These are phyloP conservation scores for Pichia ethanolica DNA, from an alignment of 805 yeast genomes.

Conservation along the genomic window DNA sequence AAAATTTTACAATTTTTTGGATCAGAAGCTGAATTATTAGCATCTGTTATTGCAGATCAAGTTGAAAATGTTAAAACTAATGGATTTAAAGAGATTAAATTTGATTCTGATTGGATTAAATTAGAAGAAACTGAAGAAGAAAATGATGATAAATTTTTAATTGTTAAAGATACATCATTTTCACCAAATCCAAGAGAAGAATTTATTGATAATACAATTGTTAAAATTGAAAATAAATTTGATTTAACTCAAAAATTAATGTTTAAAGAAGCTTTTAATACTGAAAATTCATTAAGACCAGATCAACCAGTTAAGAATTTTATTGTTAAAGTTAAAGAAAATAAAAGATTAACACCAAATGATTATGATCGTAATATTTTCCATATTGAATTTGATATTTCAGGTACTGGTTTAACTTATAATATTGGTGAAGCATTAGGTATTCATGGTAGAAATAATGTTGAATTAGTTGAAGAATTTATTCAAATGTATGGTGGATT, in stretches of 20 bases:
- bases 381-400: constrained; percentile 89
- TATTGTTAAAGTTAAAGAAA: constrained; percentile 83
- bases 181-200: constrained; percentile 52
- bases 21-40: constrained; percentile 70
- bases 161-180: constrained; percentile 48
- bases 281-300: constrained; percentile 65
- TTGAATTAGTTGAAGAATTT: constrained; percentile 58
- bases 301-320: constrained; percentile 81
- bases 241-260: constrained; percentile 64
- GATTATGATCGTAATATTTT: constrained; percentile 92
- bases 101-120: constrained; percentile 25
- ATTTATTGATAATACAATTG: constrained; percentile 35
- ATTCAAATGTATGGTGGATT: constrained; percentile 67
- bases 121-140: constrained; percentile 15
- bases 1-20: constrained; percentile 77
- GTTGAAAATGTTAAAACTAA: constrained; percentile 49
- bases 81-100: constrained; percentile 35
- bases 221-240: constrained; percentile 28
- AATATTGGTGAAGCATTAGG: constrained; percentile 97
- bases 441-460: constrained; percentile 80
- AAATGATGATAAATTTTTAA: constrained; percentile 37
- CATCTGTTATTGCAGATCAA: constrained; percentile 59
- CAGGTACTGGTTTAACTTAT: constrained; percentile 86
- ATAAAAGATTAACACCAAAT: constrained; percentile 81
- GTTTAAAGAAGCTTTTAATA: constrained; percentile 72